Conservation (phyloP, 2,329 filamentous ascomycete species). For the Neopestalotiopsis clavispora region DNA sequence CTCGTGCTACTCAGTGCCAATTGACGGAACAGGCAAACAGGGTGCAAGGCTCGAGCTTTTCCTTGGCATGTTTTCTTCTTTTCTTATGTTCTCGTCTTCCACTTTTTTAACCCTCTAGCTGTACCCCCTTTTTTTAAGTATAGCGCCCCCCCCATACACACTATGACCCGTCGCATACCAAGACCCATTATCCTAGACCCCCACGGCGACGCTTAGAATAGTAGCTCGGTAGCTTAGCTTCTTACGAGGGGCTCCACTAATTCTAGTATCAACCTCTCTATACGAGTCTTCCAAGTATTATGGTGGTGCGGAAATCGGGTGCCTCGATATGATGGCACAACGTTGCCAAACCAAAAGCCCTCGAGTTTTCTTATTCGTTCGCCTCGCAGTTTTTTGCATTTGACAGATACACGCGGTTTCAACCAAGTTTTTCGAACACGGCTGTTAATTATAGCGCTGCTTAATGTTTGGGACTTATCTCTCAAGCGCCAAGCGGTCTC, state of each 20-base stretch:
- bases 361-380: not conserved
- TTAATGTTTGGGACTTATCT: not conserved
- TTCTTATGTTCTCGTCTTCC: too few relatives aligned
- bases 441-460: not conserved
- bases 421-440: not conserved
- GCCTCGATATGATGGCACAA: not conserved
- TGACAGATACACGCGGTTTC: not conserved
- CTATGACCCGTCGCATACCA: too few relatives aligned
- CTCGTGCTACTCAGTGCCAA: not conserved
- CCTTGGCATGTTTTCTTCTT: too few relatives aligned
- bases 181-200: not conserved
- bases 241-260: not conserved
- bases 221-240: not conserved
- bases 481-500: not conserved
- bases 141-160: not conserved
- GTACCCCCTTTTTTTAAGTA: not conserved
- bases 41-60: not conserved
- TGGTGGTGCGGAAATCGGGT: not conserved
- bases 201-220: not conserved
- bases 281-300: not conserved
- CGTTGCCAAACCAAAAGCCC: not conserved
- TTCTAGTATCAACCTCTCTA: not conserved
- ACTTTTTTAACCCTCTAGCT: not conserved
- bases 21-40: not conserved
- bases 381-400: not conserved